Percentiles rank a stretch among this genome's conserved stretches.
phyloP scores from a whole-genome alignment of 2,329 filamentous ascomycete species.

The Talaromyces sp. region DNA sequence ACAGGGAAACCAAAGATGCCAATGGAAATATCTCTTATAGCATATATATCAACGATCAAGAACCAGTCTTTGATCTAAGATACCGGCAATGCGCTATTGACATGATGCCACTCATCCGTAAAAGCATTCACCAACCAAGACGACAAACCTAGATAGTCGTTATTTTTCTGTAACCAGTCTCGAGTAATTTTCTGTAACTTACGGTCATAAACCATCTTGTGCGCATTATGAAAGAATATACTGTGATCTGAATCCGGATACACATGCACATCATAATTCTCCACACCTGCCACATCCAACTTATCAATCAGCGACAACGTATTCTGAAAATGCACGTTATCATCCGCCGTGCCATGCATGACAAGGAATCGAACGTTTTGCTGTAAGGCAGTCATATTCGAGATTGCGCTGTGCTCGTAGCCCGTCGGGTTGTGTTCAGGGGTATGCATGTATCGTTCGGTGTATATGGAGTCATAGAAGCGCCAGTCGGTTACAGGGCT shows the following conservation, averaged over 20 bases:
- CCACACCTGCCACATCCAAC: conserved; percentile 72
- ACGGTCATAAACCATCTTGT: conserved; percentile 90
- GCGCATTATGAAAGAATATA: conserved; percentile 92
- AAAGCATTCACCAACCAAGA: conserved; percentile 17
- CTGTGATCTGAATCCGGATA: conserved; percentile 95
- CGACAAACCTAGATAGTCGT: conserved; percentile 6
- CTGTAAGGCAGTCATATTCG: conserved; percentile 67
- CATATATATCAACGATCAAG: background rate
- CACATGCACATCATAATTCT: conserved; percentile 95
- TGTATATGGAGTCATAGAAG: conserved; percentile 34
- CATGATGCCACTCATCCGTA: conserved; percentile 17
- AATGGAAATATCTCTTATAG: background rate
- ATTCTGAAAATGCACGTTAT: conserved; percentile 98
- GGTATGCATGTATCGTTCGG: conserved; percentile 83
- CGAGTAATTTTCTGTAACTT: conserved; percentile 46
- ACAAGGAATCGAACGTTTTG: conserved; percentile 82
- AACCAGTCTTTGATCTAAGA: background rate
- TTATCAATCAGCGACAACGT: conserved; percentile 82
- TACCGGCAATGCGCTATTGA: background rate
- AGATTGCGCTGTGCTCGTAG: conserved; percentile 72
- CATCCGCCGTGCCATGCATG: conserved; percentile 95
- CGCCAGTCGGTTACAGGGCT: conserved; percentile 96
- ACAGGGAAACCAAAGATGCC: background rate
- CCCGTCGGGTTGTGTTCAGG: conserved; percentile 76
- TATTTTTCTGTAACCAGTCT: background rate